These are phyloP conservation scores for Skeletonema marinoi DNA, from an alignment of 108 stramenopile species.

Conservation along the genomic window DNA sequence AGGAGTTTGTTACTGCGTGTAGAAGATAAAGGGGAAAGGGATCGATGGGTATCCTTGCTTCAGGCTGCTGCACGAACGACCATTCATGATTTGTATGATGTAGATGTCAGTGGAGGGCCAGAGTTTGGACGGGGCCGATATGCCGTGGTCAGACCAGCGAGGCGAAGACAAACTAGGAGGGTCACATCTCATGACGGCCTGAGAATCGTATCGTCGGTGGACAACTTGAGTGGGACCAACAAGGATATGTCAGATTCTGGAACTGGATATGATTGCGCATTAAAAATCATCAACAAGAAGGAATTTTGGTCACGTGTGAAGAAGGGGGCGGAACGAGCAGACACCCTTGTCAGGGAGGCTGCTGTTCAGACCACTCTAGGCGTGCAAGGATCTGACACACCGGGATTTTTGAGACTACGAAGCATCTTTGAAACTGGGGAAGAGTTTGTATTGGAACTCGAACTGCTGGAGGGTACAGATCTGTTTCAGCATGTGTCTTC, in stretches of 20 bases:
- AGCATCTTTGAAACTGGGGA: constrained; percentile 88
- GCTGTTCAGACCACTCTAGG: constrained; percentile 88
- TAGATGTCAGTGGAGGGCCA: constrained; percentile 43
- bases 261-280: constrained; percentile 63
- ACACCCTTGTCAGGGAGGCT: constrained; percentile 89
- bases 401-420: constrained; percentile 63
- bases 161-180: constrained; percentile 35
- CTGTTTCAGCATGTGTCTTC: constrained; percentile 80
- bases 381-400: constrained; percentile 49
- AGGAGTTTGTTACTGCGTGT: constrained; percentile 67
- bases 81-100: constrained; percentile 72
- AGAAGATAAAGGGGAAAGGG: constrained; percentile 58
- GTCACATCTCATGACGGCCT: constrained; percentile 40
- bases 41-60: constrained; percentile 69
- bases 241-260: constrained; percentile 8
- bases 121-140: constrained; percentile 74
- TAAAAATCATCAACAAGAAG: constrained; percentile 91
- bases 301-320: constrained; percentile 89
- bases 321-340: constrained; percentile 84
- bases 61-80: constrained; percentile 62
- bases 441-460: constrained; percentile 84
- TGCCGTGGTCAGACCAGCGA: constrained; percentile 67
- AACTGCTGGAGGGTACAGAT: constrained; percentile 82
- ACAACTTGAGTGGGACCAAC: constrained; percentile 28
- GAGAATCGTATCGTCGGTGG: constrained; percentile 23